These are phyloP conservation scores for Penicillium hesseltinei DNA, from an alignment of 2,329 filamentous ascomycete genomes.

Conservation along the genomic window DNA sequence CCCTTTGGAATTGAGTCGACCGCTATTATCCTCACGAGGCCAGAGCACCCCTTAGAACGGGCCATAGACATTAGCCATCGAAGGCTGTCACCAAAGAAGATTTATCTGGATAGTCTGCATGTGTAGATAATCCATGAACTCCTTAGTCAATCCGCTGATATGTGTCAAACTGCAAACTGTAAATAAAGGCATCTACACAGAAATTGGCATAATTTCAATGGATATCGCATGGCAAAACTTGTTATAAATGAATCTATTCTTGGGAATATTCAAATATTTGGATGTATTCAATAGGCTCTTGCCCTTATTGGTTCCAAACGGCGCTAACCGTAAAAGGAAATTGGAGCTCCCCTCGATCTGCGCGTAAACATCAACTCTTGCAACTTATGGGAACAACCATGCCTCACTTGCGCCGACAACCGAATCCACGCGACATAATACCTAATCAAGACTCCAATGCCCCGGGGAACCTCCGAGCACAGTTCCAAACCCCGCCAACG, in stretches of 20 bases:
- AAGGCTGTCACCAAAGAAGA: background rate
- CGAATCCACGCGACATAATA: slow-evolving; percentile 15
- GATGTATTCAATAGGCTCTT: background rate
- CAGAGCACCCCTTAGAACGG: background rate
- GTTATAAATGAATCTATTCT: background rate
- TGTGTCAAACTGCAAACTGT: no score
- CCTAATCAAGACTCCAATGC: slow-evolving; percentile 14
- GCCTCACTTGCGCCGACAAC: slow-evolving; percentile 26
- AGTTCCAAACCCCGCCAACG: slow-evolving; percentile 36
- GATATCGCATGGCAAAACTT: no score
- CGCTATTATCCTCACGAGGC: background rate
- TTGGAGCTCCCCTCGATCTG: slow-evolving; percentile 11
- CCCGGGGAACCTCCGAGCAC: slow-evolving; percentile 19
- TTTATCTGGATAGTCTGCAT: background rate
- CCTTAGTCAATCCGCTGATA: background rate
- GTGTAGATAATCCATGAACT: no score
- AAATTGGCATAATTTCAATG: no score
- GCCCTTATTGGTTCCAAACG: background rate
- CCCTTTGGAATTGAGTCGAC: background rate
- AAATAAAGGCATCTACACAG: no score
- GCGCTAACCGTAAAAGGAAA: slow-evolving; percentile 22
- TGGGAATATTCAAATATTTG: no score
- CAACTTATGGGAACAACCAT: slow-evolving; percentile 6
- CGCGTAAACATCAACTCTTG: slow-evolving; percentile 13
- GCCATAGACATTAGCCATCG: background rate